Evolutionary conservation across 2,329 filamentous ascomycete species (phyloP).

Genomic region (Exserohilum turcica): DNA sequence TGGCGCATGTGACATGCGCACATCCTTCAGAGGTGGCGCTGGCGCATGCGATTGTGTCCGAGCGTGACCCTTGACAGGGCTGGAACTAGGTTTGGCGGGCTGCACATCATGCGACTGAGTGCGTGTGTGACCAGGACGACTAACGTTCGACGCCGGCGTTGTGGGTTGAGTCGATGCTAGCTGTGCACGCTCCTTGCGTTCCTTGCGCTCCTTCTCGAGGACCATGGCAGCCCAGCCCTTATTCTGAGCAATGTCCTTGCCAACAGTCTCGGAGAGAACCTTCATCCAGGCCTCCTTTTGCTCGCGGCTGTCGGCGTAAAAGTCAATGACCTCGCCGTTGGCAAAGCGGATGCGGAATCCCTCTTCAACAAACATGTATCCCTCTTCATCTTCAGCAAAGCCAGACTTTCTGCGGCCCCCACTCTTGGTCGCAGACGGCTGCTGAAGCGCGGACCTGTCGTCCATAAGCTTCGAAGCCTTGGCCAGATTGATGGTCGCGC

Average conservation of each 20-base stretch:
- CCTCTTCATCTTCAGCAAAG: slow-evolving; percentile 97
- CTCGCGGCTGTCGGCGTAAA: slow-evolving; percentile 86
- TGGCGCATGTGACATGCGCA: slow-evolving; percentile 31
- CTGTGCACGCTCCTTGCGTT: slow-evolving; percentile 33
- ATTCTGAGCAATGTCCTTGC: slow-evolving; percentile 57
- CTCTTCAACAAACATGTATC: slow-evolving; percentile 99
- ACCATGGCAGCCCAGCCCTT: slow-evolving; percentile 69
- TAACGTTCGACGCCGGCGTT: slow-evolving; percentile 21
- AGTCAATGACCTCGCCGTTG: slow-evolving; percentile 97
- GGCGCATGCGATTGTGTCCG: slow-evolving; percentile 41
- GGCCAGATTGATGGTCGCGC: slow-evolving; percentile 93
- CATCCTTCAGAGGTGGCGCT: slow-evolving; percentile 39
- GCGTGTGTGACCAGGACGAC: slow-evolving; percentile 32
- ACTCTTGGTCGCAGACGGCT: slow-evolving; percentile 75
- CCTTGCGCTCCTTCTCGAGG: slow-evolving; percentile 53
- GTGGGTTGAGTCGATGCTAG: slow-evolving; percentile 27
- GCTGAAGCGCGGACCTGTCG: slow-evolving; percentile 80
- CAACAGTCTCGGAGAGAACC: slow-evolving; percentile 74
- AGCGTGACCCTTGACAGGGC: slow-evolving; percentile 40
- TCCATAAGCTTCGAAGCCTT: slow-evolving; percentile 95
- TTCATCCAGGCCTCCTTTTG: slow-evolving; percentile 97
- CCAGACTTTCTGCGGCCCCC: slow-evolving; percentile 87
- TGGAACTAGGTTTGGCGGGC: slow-evolving; percentile 28
- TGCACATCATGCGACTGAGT: slow-evolving; percentile 39
- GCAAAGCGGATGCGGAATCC: slow-evolving; percentile 98